Evolutionary conservation across 1,284 basidiomycete genomes (phyloP).

Genomic region (Papiliotrema fonsecae): DNA sequence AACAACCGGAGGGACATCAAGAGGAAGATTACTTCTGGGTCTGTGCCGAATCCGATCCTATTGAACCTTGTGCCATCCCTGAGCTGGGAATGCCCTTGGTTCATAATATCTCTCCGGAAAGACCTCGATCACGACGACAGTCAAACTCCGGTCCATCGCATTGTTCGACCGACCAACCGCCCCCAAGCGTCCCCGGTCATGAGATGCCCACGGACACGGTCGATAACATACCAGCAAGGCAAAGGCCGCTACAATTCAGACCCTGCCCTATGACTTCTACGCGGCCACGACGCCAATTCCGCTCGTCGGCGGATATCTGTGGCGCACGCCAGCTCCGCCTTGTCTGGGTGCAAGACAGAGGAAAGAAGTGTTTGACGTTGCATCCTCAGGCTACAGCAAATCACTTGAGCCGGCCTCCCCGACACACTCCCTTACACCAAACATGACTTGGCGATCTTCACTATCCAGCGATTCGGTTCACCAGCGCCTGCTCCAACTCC

Average conservation of each 20-base stretch:
- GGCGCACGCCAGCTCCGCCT: conserved; percentile 25
- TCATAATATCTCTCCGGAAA: not conserved
- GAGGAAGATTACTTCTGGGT: conserved; percentile 3
- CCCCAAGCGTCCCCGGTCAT: not conserved
- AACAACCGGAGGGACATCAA: conserved; percentile 6
- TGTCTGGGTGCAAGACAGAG: conserved; percentile 21
- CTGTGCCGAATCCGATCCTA: not conserved
- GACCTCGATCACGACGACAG: not conserved
- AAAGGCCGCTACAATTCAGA: conserved; percentile 2
- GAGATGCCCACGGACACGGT: not conserved
- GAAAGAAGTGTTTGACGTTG: conserved; percentile 34
- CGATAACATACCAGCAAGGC: not conserved
- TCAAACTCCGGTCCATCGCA: not conserved
- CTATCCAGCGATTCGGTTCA: conserved; percentile 21
- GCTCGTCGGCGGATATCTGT: conserved; percentile 16
- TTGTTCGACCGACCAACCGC: not conserved
- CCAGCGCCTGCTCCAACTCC: conserved; percentile 17
- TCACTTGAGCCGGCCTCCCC: conserved; percentile 23
- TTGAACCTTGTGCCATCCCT: too few relatives aligned
- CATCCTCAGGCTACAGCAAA: conserved; percentile 35
- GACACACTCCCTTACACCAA: conserved; percentile 11
- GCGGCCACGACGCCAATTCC: conserved; percentile 14
- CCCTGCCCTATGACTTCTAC: conserved; percentile 16
- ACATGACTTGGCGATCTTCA: conserved; percentile 31
- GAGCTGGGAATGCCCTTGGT: not conserved